Base-by-base conservation (phyloP, 1,284 basidiomycete genomes). In the Rhodotorula sp. region DNA sequence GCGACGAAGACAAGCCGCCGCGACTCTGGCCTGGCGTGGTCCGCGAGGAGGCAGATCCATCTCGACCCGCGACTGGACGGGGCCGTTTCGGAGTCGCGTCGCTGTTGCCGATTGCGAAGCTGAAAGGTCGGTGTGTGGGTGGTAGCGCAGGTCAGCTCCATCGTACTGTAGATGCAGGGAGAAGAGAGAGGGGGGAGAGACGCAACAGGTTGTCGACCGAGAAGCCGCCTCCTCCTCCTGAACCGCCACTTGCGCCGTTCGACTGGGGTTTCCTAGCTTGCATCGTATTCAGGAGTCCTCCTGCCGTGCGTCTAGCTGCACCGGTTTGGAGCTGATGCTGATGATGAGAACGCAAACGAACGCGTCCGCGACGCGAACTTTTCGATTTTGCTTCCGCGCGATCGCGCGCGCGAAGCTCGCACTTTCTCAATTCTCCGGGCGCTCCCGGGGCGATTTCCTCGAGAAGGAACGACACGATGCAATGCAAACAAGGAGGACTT, bases 151-250 rank as follows among this genome's bases (percentile, higher is more conserved):
- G 42, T 24, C 4, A 37, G n/a, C 3, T 2, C 3, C 1, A 24
- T 29, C 22, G 10, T 17, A n/a, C 7, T 4, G 3, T 2, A 33
- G 18, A 6, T 4, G 37, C 56, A 7, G 44, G 22, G 15, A 22
- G n/a, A n/a, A n/a, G n/a, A 14, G 8, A 17, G 37, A 8, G 14
- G 14, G 44, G 12, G n/a, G n/a, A 1, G 45, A 17, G n/a, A 62
- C 66, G 62, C 29, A 29, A 71, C 69, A 71, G 63, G 54, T 65
- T 65, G 60, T 71, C 66, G 12, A 71, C 66, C 6, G 63, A 67
- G 66, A 67, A 67, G 59, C 59, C 59, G 56, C 53, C 53, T 1
- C 53, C 53, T 26, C 53, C 53, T n/a, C 51, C 51, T 15, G 26
- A 17, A 10, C 29, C 29, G 53, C 14, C 26, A 6, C 12, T 29